These are phyloP conservation scores for Globisporangium camurandrum DNA, from an alignment of 352 stramenopile species.

Conservation along the genomic window DNA sequence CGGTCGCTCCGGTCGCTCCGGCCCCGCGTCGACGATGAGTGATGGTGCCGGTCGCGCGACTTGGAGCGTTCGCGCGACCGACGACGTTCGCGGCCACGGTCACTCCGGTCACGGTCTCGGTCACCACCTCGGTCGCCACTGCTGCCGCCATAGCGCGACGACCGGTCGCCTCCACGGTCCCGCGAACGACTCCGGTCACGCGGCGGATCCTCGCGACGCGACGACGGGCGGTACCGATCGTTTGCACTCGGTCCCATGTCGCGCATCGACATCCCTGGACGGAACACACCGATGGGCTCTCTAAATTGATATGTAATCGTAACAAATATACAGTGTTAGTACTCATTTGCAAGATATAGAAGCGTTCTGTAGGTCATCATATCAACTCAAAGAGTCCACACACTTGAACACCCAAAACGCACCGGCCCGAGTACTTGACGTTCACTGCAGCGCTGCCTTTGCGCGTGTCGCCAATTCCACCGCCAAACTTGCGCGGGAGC, in stretches of 20 bases:
- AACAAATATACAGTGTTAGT: background rate
- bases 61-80: slow-evolving; percentile 32
- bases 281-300: slow-evolving; percentile 19
- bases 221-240: slow-evolving; percentile 30
- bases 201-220: slow-evolving; percentile 12
- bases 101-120: slow-evolving; percentile 2
- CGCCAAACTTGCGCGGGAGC: slow-evolving; percentile 91
- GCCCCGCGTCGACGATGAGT: slow-evolving; percentile 5
- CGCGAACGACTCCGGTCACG: slow-evolving; percentile 24
- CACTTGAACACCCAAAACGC: slow-evolving; percentile 8
- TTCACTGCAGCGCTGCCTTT: slow-evolving; percentile 74
- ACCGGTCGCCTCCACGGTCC: slow-evolving; percentile 24
- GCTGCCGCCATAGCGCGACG: slow-evolving; percentile 13
- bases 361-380: too few species aligned
- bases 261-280: slow-evolving; percentile 11
- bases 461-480: slow-evolving; percentile 88
- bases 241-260: slow-evolving; percentile 21
- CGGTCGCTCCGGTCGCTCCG: slow-evolving; percentile 29
- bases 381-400: too few species aligned
- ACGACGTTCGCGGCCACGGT: slow-evolving; percentile 19
- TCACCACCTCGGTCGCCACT: slow-evolving; percentile 8
- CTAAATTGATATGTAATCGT: background rate
- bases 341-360: background rate
- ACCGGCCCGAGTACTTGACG: slow-evolving; percentile 82
- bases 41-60: slow-evolving; percentile 20